Evolutionary conservation across 352 stramenopile species (phyloP), one percentile per base, ranked within the genome.

Genomic region (Chrysophaeum taylorii): DNA sequence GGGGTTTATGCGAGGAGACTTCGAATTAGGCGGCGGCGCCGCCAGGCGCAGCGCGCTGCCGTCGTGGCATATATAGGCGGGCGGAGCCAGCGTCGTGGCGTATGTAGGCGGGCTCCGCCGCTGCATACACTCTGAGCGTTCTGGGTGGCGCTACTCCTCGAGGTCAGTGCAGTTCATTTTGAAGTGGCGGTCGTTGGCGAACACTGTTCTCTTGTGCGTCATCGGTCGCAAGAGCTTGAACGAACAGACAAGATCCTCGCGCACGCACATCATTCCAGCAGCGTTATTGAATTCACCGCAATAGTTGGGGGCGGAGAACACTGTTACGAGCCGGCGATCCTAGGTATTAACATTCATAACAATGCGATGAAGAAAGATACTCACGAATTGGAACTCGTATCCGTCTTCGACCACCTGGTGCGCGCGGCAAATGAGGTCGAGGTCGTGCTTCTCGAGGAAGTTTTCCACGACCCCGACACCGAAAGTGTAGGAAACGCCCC

Each of bases 401-500:
- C 84, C 88, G 70, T 94, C 87, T 78, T 93, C 90, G 23, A 93
- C 84, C n/a, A 95, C 80, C 78, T 99, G 95, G 84, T 99, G 96
- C 23, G 94, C 96, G 61, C 96, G 80, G 70, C 93, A 97, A 43
- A 99, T 92, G 33, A 99, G 90, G 66, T 98, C 92, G 23, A 99
- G 81, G 70, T 97, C 92, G 79, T 99, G 96, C 31, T 91, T 89
- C 62, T 96, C 85, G 62, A 97, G 87, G 75, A 99, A 99, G 73
- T 98, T 87, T 66, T 96, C 88, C 14, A 98, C 96, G 53, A 99
- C 91, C 79, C 99, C 95, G 69, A 94, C 84, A 7, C 96, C 95
- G 78, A 99, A 99, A 25, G 97, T 98, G 83, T 98, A 99, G 0
- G 91, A 97, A 12, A 97, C 94, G 52, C 95, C 95, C 18, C 91